Evolutionary conservation across 352 stramenopile species (phyloP).

Genomic region (Globisporangium okanoganense): DNA sequence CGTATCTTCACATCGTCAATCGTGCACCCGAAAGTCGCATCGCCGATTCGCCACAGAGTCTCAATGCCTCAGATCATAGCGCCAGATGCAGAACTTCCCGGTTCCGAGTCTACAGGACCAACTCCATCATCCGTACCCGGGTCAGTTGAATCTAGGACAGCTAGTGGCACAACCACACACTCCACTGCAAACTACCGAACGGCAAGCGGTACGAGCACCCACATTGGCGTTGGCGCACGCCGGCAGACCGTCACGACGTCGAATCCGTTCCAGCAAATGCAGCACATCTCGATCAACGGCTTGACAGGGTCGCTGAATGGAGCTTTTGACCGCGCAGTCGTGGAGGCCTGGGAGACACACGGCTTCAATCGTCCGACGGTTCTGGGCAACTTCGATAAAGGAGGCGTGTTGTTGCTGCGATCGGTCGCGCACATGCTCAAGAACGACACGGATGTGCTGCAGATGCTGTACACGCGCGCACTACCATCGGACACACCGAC

Average conservation of each 20-base stretch:
- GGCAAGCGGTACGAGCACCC: conserved; percentile 19
- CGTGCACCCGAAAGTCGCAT: background rate
- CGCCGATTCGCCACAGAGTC: conserved; percentile 13
- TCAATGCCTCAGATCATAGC: conserved; percentile 18
- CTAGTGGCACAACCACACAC: conserved; percentile 18
- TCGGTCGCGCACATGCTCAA: conserved; percentile 66
- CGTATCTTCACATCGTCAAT: conserved; percentile 1
- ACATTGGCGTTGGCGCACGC: conserved; percentile 22
- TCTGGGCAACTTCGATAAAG: conserved; percentile 76
- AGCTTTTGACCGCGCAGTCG: conserved; percentile 27
- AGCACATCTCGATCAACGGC: conserved; percentile 10
- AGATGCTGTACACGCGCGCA: conserved; percentile 46
- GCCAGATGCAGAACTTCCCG: background rate
- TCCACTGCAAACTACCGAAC: conserved; percentile 8
- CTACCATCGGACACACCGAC: conserved; percentile 51
- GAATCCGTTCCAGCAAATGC: conserved; percentile 16
- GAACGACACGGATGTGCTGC: conserved; percentile 38
- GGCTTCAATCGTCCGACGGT: conserved; percentile 65
- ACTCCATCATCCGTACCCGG: background rate
- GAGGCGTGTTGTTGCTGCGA: conserved; percentile 64
- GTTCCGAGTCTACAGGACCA: background rate
- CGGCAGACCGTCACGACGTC: conserved; percentile 29
- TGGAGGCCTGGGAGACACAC: conserved; percentile 71
- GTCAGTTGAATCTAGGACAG: conserved; percentile 8
- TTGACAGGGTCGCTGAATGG: conserved; percentile 16